Conservation (phyloP, 2,329 filamentous ascomycete genomes). For the Alternaria sp. region DNA sequence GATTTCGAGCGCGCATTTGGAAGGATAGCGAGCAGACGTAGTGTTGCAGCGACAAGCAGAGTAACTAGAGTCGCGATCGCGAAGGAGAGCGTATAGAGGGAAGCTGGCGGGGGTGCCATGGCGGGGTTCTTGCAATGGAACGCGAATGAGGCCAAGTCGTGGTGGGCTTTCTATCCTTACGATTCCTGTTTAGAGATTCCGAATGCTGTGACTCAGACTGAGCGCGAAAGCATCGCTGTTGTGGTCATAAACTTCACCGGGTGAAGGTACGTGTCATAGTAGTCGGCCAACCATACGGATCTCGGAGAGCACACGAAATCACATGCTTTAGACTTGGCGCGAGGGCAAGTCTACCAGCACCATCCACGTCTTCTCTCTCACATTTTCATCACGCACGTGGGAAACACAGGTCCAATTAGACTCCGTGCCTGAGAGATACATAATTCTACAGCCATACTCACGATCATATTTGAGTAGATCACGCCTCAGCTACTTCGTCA, state of each 20-base stretch:
- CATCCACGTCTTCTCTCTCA: neutral
- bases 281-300: slow-evolving; percentile 14
- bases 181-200: neutral
- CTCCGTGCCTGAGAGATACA: neutral
- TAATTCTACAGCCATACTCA: neutral
- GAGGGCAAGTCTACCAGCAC: neutral
- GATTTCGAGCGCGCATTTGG: slow-evolving; percentile 39
- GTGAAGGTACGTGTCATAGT: slow-evolving; percentile 12
- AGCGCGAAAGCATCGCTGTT: neutral
- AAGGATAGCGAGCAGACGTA: slow-evolving; percentile 54
- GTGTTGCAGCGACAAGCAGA: slow-evolving; percentile 42
- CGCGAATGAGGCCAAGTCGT: neutral
- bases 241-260: neutral
- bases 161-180: neutral
- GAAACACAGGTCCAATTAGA: neutral
- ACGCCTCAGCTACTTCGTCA: neutral
- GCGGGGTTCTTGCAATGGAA: slow-evolving; percentile 9
- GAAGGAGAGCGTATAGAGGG: slow-evolving; percentile 39
- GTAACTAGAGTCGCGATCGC: slow-evolving; percentile 46
- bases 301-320: slow-evolving; percentile 11
- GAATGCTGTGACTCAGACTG: neutral
- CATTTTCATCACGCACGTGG: neutral
- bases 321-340: slow-evolving; percentile 4
- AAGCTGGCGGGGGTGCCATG: slow-evolving; percentile 32
- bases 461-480: neutral